Base-by-base conservation (phyloP, 2,329 filamentous ascomycete genomes). In the Aspergillus niger region DNA sequence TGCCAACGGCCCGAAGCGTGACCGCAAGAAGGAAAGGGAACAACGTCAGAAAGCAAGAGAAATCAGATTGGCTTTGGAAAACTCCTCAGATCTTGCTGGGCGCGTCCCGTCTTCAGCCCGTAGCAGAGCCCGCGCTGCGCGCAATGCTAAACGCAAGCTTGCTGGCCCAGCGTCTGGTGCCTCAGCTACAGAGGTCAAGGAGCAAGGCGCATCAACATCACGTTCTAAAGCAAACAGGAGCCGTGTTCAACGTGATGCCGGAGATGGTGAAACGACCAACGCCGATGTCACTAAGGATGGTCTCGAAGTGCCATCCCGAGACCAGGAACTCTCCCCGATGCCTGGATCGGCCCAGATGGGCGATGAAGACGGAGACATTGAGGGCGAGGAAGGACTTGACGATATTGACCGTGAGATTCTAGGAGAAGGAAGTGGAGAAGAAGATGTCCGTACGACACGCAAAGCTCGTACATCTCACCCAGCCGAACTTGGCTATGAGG, bases 321-420 rank as follows among this genome's bases (percentile, higher is more conserved):
- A 70, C 28, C 60, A 59, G 2, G 71, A 67, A 44, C 65, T 66
- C 26, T 66, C 67, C 2, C 61, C 68, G 11, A 57, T 64, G 51
- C 64, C 65, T 22, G 59, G 55, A 39, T 60, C 57, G 22, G 52
- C 47, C 8, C 52, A 36, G 17, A 30, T 60, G 38, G 67, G 56
- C 28, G 64, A 65, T 10, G 69, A 66, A 3, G 68, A 71, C 24
- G 70, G 67, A 15, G 70, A 72, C 50, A 58, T 71, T 13, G 73
- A 76, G 41, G 71, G 69, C 8, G 75, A 77, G 44, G 72, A 71
- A 51, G 62, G 64, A 4, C 67, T 77, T 11, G 75, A 76, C 57
- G 75, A 76, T 50, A 69, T 74, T 22, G 75, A 77, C 61, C 75
- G 75, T 36, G 75, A 77, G 57, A 67, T 73, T 17, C 69, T 76